Base-by-base conservation (phyloP, 495 filamentous ascomycete species). In the Cercophora sp. region DNA sequence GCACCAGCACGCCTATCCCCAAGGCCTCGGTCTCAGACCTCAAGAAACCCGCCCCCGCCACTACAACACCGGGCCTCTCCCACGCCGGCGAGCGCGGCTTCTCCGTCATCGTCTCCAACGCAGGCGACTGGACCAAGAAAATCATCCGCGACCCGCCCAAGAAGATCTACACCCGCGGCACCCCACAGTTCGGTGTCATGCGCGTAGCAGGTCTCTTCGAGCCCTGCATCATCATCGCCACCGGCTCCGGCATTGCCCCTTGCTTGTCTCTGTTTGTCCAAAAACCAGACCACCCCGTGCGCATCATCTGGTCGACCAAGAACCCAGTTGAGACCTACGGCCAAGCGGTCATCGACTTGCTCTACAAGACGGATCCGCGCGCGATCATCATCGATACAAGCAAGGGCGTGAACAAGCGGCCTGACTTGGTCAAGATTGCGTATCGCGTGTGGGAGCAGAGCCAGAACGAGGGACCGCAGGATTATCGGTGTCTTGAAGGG, bases 241-340 rank as follows among this genome's bases (percentile, higher is more conserved):
- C 89, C 0, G 89, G 89, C 16, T 89, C 86, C 6, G 89, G 89
- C 24, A 92, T 93, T 49, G 88, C 88, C 0, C 88, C 84, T 5
- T 81, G 78, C 57, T 67, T 86, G 8, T 71, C 68, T 9, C 71
- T 80, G 34, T 66, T 79, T 19, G 67, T 75, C 23, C 66, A 64
- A 53, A 65, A 40, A 23, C 68, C 62, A 35, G 53, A 64, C 31
- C 72, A 65, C 52, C 71, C 65, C 37, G 67, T 67, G 16, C 70
- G 76, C 18, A 69, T 81, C 42, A 66, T 81, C 31, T 81, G 78
- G 78, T 74, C 73, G 4, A 70, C 77, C 2, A 61, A 64, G 10
- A 64, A 63, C 20, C 78, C 77, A 5, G 43, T 60, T 5, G 54
- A 58, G 44, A 78, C 76, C 5, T 81, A 74, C 29, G 77, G 77